Evolutionary conservation across 2,329 filamentous ascomycete species (phyloP).

Genomic region (Epichloe glyceriae): DNA sequence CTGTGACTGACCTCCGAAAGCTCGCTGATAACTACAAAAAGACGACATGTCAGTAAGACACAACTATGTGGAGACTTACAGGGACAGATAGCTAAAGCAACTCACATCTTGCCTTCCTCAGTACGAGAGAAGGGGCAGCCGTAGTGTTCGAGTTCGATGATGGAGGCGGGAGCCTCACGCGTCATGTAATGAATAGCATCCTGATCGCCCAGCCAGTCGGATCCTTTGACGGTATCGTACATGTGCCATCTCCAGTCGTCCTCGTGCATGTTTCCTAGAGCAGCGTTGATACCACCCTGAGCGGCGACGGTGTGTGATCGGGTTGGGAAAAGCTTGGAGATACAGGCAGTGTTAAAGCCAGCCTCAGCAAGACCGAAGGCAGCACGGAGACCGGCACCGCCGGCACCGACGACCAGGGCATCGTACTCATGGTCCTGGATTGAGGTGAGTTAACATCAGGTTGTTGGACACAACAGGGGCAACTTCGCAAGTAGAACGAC

Average conservation of each 20-base stretch:
- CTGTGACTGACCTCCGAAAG: conserved; percentile 94
- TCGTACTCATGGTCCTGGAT: conserved; percentile 90
- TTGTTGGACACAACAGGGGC: not conserved
- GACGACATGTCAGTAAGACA: not conserved
- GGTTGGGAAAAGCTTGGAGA: conserved; percentile 77
- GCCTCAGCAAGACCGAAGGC: conserved; percentile 80
- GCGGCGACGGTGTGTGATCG: conserved; percentile 74
- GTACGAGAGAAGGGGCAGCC: conserved; percentile 95
- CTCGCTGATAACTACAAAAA: conserved; percentile 73
- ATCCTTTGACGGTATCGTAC: conserved; percentile 98
- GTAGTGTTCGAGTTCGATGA: conserved; percentile 94
- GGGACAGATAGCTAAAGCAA: conserved; percentile 3
- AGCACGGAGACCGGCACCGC: conserved; percentile 68
- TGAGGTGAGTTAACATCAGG: conserved; percentile 2
- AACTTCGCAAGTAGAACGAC: conserved; percentile 19
- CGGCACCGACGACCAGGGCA: conserved; percentile 83
- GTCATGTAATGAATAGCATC: conserved; percentile 99
- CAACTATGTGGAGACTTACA: not conserved
- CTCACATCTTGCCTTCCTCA: conserved; percentile 86
- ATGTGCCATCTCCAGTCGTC: conserved; percentile 99
- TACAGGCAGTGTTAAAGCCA: conserved; percentile 81
- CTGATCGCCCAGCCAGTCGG: conserved; percentile 94
- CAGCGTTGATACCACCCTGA: conserved; percentile 77
- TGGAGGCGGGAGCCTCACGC: conserved; percentile 77
- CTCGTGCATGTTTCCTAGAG: conserved; percentile 90